These are phyloP conservation scores for Heterobasidion occidentale DNA, from an alignment of 1,284 basidiomycete species.

Conservation along the genomic window DNA sequence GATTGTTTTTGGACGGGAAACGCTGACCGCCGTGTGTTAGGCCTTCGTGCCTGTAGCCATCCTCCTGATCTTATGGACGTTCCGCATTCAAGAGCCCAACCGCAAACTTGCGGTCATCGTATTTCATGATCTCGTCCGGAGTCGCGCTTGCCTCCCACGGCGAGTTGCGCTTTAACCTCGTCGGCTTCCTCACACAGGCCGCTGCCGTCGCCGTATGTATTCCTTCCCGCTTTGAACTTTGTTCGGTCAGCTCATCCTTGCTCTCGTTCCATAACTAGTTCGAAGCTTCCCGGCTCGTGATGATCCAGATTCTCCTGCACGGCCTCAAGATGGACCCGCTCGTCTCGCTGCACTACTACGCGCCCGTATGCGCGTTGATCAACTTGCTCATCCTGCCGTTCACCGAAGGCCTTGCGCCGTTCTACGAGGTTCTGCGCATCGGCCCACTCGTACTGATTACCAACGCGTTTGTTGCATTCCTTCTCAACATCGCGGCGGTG, in stretches of 20 bases:
- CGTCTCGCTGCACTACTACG: constrained; percentile 93
- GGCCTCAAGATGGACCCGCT: constrained; percentile 97
- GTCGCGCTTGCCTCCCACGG: constrained; percentile 87
- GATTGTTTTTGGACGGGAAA: neutral
- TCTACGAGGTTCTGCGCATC: constrained; percentile 66
- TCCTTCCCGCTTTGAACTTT: neutral
- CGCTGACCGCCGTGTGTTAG: constrained; percentile 25
- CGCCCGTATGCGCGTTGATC: constrained; percentile 90
- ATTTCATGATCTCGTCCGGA: constrained; percentile 85
- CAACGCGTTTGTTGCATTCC: constrained; percentile 87
- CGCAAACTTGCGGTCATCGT: constrained; percentile 78
- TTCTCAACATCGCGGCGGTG: constrained; percentile 90
- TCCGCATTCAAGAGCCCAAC: constrained; percentile 85
- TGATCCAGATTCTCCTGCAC: constrained; percentile 94
- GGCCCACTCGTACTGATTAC: constrained; percentile 75
- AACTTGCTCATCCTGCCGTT: constrained; percentile 83
- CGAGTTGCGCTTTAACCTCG: constrained; percentile 78
- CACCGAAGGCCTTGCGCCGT: constrained; percentile 85
- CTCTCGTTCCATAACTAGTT: constrained; percentile 37
- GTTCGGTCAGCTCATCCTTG: constrained; percentile 7
- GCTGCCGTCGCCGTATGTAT: constrained; percentile 67
- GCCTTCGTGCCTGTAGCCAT: constrained; percentile 97
- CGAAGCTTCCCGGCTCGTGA: constrained; percentile 86
- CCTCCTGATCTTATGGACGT: constrained; percentile 88
- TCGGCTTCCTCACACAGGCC: constrained; percentile 83